A percentile compares a stretch with the other conserved stretches of the same genome.
phyloP scores from a whole-genome alignment of 768 basidiomycete genomes.

The Macrolepiota dolichaula region DNA sequence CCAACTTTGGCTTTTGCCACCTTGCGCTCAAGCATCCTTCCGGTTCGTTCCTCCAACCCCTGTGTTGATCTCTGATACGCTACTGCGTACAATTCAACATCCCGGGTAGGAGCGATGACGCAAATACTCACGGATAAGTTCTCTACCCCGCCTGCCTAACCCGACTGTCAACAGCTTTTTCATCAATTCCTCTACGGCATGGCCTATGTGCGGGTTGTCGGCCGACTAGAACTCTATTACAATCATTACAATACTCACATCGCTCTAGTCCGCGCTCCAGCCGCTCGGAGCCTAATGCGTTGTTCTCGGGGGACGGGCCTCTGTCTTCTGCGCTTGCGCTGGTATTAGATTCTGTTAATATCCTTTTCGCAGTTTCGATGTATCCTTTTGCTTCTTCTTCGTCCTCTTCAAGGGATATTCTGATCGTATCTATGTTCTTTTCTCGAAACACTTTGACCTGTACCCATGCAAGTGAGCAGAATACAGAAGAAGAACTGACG shows the following conservation, averaged over 20 bases:
- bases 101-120: background rate
- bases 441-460: background rate
- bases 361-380: background rate
- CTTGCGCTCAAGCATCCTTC: slow-evolving; percentile 17
- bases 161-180: background rate
- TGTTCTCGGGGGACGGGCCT: background rate
- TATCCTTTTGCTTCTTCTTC: background rate
- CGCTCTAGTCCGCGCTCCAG: background rate
- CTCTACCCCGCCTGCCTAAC: background rate
- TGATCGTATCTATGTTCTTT: background rate
- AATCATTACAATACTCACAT: background rate
- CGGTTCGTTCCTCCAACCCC: background rate
- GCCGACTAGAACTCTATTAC: background rate
- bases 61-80: background rate
- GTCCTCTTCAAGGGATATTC: background rate
- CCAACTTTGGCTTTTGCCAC: slow-evolving; percentile 16
- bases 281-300: background rate
- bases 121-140: slow-evolving; percentile 1
- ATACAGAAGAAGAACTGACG: background rate
- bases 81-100: background rate
- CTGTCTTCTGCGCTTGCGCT: background rate
- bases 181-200: background rate
- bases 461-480: background rate
- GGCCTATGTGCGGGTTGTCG: background rate
- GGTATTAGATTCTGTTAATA: background rate